Evolutionary conservation across 257 asterid species (phyloP), one percentile per base, ranked within the genome.

Genomic region (Ehretia macrophylla): DNA sequence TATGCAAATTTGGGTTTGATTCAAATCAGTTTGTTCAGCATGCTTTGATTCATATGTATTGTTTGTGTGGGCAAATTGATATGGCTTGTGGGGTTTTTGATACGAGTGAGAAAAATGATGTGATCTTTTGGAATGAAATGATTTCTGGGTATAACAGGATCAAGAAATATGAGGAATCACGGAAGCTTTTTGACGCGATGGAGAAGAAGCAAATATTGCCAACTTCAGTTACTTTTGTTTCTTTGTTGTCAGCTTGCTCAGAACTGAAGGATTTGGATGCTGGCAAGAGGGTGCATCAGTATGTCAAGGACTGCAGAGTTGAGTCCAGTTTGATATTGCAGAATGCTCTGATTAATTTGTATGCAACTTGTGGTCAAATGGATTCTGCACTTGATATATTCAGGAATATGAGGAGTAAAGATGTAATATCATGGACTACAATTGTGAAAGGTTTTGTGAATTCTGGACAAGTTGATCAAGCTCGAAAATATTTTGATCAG

Each of bases 381-480:
- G 65, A 69, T 42, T 51, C 46, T 49, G 75, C 75, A 19, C 65
- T 68, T 32, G 62, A 23, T 14, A 37, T 73, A 39, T 73, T 73
- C 52, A 51, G 19, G 59, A 44, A 35, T 47, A 59, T 64, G 72
- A 61, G 64, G 64, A 49, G 49, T 1, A 68, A 54, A 64, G 79
- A 73, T 64, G 75, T 59, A 32, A 60, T 64, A 49, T 68, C 72
- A 17, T 68, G 75, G 79, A 73, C 79, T 27, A 59, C 68, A 14
- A 60, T 73, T 14, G 63, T 68, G 50, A 68, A 59, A 52, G 75
- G 79, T 10, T 68, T 64, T 42, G 47, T 55, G 44, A 68, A 42
- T 32, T 50, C 47, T 32, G 79, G 60, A 1, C 68, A 63, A 55
- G 47, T 73, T 55, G 68, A 73, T 40, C 17, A 39, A 62, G 79